Evolutionary conservation across 108 stramenopile genomes (phyloP), one percentile per base, ranked within the genome.

Genomic region (Skeletonema grethae): DNA sequence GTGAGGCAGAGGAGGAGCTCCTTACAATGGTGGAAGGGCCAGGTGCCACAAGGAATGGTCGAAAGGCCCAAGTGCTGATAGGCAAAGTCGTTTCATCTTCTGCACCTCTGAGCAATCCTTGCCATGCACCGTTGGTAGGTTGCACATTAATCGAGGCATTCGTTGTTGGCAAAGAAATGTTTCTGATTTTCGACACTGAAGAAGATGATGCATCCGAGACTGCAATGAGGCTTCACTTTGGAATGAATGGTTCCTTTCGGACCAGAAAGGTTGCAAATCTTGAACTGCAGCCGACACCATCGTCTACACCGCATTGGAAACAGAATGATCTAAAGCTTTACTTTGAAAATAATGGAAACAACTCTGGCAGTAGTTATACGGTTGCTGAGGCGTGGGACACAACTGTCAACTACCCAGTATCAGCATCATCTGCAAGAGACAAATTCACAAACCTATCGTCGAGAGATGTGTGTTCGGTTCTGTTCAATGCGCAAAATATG

Each of bases 111-210:
- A 2, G 43, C 28, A 39, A 55, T 32, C 65, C 65, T 30, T 35
- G 16, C 24, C 57, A 66, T 28, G 11, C 72, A 9, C 65, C 70
- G 35, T 63, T 75, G 2, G 59, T 45, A 15, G 75, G 62, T 16
- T 65, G 67, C 53, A 61, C 22, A 2, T 77, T 88, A 13, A 56
- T 41, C 10, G 72, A 85, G 29, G 84, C 72, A 11, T 82, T 89
- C 58, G 69, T 79, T n/a, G 79, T 89, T 9, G 88, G 88, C 4
- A 89, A 89, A 64, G 88, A 89, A 80, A 57, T 89, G 11, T 89
- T 85, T 53, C 84, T 89, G 3, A 73, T 87, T 8, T 84, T 89
- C 30, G 31, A 25, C 5, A 35, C 38, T n/a, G 13, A 15, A 22
- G 56, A 29, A 0, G 29, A 30, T 13, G 30, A 57, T 8, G 16